Evolutionary conservation across 2,329 filamentous ascomycete species (phyloP).

Genomic region (Fusarium irregulare): DNA sequence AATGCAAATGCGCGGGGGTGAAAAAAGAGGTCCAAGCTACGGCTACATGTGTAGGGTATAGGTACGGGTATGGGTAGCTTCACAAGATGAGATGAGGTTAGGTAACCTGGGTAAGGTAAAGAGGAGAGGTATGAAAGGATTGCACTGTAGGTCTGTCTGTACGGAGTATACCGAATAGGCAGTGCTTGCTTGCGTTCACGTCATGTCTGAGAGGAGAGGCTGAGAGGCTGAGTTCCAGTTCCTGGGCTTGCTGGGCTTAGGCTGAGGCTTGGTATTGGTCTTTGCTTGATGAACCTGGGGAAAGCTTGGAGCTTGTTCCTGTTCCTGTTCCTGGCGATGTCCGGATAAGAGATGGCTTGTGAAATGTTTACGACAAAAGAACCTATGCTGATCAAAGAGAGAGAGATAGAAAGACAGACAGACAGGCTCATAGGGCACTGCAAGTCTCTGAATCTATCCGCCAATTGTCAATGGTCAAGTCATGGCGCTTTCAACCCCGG

Average conservation of each 20-base stretch:
- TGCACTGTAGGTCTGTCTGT: not conserved
- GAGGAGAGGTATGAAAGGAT: not conserved
- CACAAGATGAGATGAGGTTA: slow-evolving; percentile 1
- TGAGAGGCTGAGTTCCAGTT: slow-evolving; percentile 28
- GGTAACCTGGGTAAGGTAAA: slow-evolving; percentile 12
- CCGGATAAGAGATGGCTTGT: not conserved
- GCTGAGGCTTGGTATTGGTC: not conserved
- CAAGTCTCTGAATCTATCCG: not conserved
- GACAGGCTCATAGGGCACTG: not conserved
- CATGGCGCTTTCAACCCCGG: slow-evolving; percentile 33
- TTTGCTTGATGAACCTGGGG: not conserved
- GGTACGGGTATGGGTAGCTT: not conserved
- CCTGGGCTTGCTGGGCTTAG: slow-evolving; percentile 24
- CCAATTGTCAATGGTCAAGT: slow-evolving; percentile 27
- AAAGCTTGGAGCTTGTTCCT: slow-evolving; percentile 1
- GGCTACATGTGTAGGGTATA: not conserved
- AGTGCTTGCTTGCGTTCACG: slow-evolving; percentile 45
- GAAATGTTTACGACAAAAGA: not conserved
- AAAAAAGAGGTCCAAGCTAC: slow-evolving; percentile 27
- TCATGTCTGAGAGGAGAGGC: slow-evolving; percentile 47
- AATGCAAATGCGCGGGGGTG: slow-evolving; percentile 20
- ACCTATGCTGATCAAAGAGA: not conserved
- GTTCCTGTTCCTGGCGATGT: slow-evolving; percentile 31
- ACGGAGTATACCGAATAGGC: slow-evolving; percentile 23
- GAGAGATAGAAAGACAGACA: not conserved